Evolutionary conservation across 257 asterid genomes (phyloP).

Genomic region (Solanum phureja): DNA sequence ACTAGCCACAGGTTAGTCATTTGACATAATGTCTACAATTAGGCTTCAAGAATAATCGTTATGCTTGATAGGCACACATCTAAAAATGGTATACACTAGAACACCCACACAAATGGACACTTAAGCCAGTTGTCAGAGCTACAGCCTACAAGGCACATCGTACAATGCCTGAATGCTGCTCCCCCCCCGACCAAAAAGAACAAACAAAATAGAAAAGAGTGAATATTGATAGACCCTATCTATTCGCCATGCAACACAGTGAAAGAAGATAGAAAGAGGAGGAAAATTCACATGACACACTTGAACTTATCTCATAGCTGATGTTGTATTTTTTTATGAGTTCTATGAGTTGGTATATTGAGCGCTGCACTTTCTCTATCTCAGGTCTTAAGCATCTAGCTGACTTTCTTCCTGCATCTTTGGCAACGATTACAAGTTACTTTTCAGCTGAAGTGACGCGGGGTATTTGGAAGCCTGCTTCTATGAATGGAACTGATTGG

Average conservation of each 20-base stretch:
- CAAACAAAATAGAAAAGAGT: not conserved
- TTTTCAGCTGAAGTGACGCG: slow-evolving; percentile 93
- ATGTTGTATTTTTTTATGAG: not conserved
- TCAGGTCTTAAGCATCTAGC: slow-evolving; percentile 98
- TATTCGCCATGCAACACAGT: not conserved
- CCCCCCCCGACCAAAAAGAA: not conserved
- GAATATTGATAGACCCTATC: not conserved
- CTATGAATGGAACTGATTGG: slow-evolving; percentile 99
- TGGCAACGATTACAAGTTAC: slow-evolving; percentile 80
- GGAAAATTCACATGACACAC: not conserved
- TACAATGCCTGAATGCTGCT: not conserved
- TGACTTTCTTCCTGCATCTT: slow-evolving; percentile 93
- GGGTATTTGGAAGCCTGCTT: slow-evolving; percentile 97
- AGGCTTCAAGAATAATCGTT: not conserved
- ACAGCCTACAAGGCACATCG: not conserved
- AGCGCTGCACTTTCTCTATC: slow-evolving; percentile 2
- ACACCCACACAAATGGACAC: not conserved
- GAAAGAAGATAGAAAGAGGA: not conserved
- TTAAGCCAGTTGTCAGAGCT: not conserved
- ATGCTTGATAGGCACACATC: not conserved
- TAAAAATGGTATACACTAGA: not conserved
- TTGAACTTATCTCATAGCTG: not conserved
- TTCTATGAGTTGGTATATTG: slow-evolving; percentile 1
- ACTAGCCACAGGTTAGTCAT: slow-evolving; percentile 72
- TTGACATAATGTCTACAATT: not conserved